Conservation (phyloP, 2,329 filamentous ascomycete genomes). For the Apiospora phragmitis region DNA sequence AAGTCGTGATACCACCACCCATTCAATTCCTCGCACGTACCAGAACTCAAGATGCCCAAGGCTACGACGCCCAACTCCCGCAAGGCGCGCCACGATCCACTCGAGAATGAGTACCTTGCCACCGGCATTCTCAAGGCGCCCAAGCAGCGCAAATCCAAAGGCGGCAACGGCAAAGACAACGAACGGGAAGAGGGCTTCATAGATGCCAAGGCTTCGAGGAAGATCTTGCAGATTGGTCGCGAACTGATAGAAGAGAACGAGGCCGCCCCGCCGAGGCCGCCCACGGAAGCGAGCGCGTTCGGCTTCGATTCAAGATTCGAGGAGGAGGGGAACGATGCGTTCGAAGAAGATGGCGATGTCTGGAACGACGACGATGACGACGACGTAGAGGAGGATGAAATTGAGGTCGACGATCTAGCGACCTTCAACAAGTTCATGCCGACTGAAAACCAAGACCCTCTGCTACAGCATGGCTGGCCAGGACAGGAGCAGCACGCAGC, state of each 20-base stretch:
- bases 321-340: constrained; percentile 48
- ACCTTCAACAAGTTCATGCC: constrained; percentile 90
- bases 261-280: constrained; percentile 42
- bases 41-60: constrained; percentile 69
- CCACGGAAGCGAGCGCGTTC: constrained; percentile 64
- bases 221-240: constrained; percentile 86
- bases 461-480: constrained; percentile 67
- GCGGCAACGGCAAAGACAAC: constrained; percentile 52
- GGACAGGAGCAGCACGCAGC: constrained; percentile 35
- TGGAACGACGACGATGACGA: constrained; percentile 76
- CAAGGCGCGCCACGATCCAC: constrained; percentile 78
- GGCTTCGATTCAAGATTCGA: constrained; percentile 75
- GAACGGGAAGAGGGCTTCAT: constrained; percentile 68
- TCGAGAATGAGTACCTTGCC: constrained; percentile 82
- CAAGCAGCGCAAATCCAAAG: constrained; percentile 70
- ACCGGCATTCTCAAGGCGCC: constrained; percentile 70
- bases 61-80: constrained; percentile 59
- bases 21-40: background rate
- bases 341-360: constrained; percentile 53
- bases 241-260: constrained; percentile 84
- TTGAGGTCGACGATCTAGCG: constrained; percentile 86
- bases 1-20: constrained; percentile 18
- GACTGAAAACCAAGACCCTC: constrained; percentile 62
- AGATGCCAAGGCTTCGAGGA: constrained; percentile 83
- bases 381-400: constrained; percentile 69